Conservation (phyloP, 1,284 basidiomycete genomes). For the Acaromyces ingoldii region DNA sequence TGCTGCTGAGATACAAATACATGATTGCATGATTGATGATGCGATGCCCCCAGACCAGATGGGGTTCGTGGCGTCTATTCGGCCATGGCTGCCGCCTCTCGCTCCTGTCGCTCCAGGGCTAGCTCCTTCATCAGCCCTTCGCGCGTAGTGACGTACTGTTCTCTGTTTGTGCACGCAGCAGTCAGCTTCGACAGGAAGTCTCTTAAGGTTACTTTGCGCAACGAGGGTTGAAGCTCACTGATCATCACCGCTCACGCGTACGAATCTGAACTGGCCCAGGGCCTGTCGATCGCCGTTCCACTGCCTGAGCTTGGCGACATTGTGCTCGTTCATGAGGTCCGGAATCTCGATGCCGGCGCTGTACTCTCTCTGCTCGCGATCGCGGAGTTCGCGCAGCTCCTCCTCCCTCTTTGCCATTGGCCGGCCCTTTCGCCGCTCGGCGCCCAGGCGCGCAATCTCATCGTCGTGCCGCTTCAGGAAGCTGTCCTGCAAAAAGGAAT, state of each 20-base stretch:
- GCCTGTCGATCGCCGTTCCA: slow-evolving; percentile 48
- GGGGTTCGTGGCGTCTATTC: too few species aligned
- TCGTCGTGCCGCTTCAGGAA: slow-evolving; percentile 41
- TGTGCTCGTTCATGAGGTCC: slow-evolving; percentile 34
- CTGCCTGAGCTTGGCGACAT: slow-evolving; percentile 39
- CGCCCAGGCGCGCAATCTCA: slow-evolving; percentile 26
- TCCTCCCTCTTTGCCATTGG: slow-evolving; percentile 34
- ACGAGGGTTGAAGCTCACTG: slow-evolving; percentile 25
- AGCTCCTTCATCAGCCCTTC: not conserved
- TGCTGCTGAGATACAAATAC: too few species aligned
- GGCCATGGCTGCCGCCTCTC: not conserved
- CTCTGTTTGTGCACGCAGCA: not conserved
- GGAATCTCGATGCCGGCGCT: slow-evolving; percentile 42
- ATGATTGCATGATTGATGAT: too few species aligned
- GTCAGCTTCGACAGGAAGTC: not conserved
- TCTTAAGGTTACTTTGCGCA: not conserved
- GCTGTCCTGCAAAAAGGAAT: slow-evolving; percentile 31
- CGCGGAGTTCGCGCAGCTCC: slow-evolving; percentile 32
- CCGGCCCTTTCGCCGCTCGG: slow-evolving; percentile 35
- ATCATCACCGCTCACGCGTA: slow-evolving; percentile 38
- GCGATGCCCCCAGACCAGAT: too few species aligned
- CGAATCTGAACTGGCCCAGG: slow-evolving; percentile 40
- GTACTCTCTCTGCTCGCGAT: slow-evolving; percentile 38
- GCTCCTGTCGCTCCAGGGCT: not conserved
- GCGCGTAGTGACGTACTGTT: not conserved